These are phyloP conservation scores for Aspergillus campestris DNA, from an alignment of 495 filamentous ascomycete genomes.

Conservation along the genomic window DNA sequence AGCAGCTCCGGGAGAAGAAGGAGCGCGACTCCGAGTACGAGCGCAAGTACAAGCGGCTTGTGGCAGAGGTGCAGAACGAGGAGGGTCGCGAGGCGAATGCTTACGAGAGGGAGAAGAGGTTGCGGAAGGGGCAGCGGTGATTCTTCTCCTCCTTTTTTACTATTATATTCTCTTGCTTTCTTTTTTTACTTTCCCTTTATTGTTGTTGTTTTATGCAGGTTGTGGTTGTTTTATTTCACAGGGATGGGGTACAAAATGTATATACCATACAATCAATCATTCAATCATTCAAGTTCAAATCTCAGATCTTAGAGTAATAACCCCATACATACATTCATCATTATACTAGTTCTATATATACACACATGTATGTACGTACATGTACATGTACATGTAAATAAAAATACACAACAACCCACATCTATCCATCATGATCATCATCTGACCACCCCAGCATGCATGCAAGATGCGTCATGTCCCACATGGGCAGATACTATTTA, in stretches of 20 bases:
- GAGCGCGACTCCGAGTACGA: slow-evolving; percentile 84
- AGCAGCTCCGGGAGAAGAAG: slow-evolving; percentile 86
- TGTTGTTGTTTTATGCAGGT: slow-evolving; percentile 9
- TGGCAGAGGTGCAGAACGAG: slow-evolving; percentile 91
- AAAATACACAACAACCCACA: too few relatives aligned
- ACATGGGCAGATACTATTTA: too few relatives aligned
- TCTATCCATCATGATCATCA: too few relatives aligned
- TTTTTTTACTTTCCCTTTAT: slow-evolving; percentile 7
- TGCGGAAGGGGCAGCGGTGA: slow-evolving; percentile 53
- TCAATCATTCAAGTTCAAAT: too few relatives aligned
- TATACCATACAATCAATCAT: too few relatives aligned
- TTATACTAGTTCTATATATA: too few relatives aligned
- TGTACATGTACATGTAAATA: slow-evolving; percentile 15
- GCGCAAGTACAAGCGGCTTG: slow-evolving; percentile 82
- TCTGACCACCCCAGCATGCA: too few relatives aligned
- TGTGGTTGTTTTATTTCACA: background rate
- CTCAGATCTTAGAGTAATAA: too few relatives aligned
- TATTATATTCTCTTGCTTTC: slow-evolving; percentile 1
- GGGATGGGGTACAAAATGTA: too few relatives aligned
- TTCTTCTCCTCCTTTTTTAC: background rate
- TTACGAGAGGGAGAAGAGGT: slow-evolving; percentile 78
- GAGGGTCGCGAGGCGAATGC: slow-evolving; percentile 79
- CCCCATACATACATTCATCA: too few relatives aligned
- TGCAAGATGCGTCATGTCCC: too few relatives aligned
- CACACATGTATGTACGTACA: background rate